Evolutionary conservation across 495 filamentous ascomycete genomes (phyloP), one percentile per base, ranked within the genome.

Genomic region (Cercophora sp.): DNA sequence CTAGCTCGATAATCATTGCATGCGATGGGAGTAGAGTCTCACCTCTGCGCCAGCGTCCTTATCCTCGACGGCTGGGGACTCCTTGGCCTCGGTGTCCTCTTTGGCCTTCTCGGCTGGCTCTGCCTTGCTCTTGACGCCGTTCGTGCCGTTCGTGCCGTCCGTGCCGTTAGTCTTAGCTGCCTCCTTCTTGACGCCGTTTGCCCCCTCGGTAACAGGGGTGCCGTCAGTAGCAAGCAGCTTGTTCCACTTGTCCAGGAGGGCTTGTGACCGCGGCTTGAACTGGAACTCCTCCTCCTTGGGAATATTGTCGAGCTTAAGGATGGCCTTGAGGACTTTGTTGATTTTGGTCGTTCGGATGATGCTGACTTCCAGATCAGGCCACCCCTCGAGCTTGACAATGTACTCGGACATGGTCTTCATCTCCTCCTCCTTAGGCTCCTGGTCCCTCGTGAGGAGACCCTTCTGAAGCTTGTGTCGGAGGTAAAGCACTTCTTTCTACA

Each of bases 311-410:
- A 96, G 76, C 72, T 93, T 95, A 58, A 95, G 75, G 61, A 96
- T 92, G 34, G 83, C 88, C 71, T 89, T 91, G 40, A 96, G 77
- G 8, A 96, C 91, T 71, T 96, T 96, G 78, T 95, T 88, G 69
- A 96, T 94, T 76, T 95, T 95, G 27, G 91, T 96, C 4, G 66
- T 70, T 43, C 84, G 78, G 59, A 96, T 94, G 57, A 95, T 92
- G 57, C 80, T 82, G 11, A 87, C 87, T 56, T 96, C 91, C 18
- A 96, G 79, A 48, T 94, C 88, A 1, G 79, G 71, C 61, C 86
- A 83, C 3, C 70, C 80, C 66, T 96, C 91, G 4, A 96, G 79
- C 64, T 91, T 89, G 23, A 72, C 78, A 40, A 96, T 76, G 65
- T 84, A 91, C 15, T 84, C 81, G 6, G 85, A 84, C 89, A 96